A percentile compares a stretch with the other conserved stretches of the same genome.
Conservation (phyloP, 2,329 filamentous ascomycete species). For the Talaromyces sp. region DNA sequence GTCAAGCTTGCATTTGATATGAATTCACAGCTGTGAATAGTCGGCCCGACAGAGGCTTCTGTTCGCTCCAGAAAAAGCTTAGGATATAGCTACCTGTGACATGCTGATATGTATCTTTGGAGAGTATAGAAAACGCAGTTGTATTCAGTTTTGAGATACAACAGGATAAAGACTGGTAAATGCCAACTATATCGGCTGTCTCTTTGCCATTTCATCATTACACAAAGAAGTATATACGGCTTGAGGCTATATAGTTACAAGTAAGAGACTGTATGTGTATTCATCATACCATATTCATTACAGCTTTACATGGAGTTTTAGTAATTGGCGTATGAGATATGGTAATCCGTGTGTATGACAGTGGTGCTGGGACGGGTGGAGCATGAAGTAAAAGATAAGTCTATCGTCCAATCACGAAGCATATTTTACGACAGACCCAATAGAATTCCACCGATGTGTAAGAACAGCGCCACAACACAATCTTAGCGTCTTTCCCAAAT, state of each 20-base stretch:
- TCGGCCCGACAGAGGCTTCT: no score
- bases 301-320: background rate
- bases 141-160: no score
- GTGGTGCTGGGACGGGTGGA: background rate
- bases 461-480: background rate
- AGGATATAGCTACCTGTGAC: no score
- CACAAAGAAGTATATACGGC: background rate
- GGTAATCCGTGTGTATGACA: background rate
- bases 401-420: background rate
- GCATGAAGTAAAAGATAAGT: background rate
- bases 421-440: background rate
- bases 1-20: no score
- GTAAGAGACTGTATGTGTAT: background rate
- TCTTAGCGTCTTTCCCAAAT: background rate
- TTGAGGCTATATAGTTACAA: no score
- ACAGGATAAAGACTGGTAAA: no score
- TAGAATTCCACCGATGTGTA: background rate
- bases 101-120: no score
- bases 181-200: background rate
- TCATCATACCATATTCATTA: background rate
- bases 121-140: no score
- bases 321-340: background rate
- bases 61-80: no score
- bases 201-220: background rate
- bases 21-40: no score